Evolutionary conservation across 331 rosid genomes (phyloP).

Genomic region (Pyracantha coccinea): DNA sequence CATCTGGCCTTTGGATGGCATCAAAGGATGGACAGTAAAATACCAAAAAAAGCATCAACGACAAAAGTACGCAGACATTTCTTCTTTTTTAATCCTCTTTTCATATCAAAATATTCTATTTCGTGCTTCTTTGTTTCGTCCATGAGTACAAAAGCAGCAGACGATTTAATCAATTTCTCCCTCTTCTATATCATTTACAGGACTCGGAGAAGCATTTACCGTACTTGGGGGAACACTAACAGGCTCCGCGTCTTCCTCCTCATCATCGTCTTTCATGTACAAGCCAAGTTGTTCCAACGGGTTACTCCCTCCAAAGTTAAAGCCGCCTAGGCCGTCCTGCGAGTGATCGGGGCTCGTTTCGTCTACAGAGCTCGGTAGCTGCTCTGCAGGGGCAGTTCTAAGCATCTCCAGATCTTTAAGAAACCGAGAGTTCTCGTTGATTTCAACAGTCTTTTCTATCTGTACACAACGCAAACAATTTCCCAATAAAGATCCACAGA

Average conservation of each 20-base stretch:
- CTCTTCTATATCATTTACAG: constrained; percentile 73
- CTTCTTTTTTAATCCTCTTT: neutral
- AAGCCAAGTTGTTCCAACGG: constrained; percentile 78
- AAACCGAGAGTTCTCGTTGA: constrained; percentile 68
- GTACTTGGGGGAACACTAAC: constrained; percentile 32
- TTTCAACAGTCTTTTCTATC: constrained; percentile 84
- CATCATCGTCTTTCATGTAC: constrained; percentile 71
- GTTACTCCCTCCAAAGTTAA: constrained; percentile 56
- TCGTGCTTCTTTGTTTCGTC: constrained; percentile 2
- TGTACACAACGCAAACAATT: constrained; percentile 27
- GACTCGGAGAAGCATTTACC: constrained; percentile 24
- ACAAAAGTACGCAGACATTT: neutral
- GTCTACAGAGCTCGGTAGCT: constrained; percentile 51
- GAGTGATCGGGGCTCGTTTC: constrained; percentile 71
- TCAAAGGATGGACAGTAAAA: neutral
- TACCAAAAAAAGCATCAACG: neutral
- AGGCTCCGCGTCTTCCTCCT: constrained; percentile 70
- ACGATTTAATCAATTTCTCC: constrained; percentile 59
- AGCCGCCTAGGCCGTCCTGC: constrained; percentile 61
- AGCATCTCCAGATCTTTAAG: constrained; percentile 80
- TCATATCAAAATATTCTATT: neutral
- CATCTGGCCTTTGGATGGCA: neutral
- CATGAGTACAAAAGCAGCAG: constrained; percentile 6
- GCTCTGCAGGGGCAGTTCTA: constrained; percentile 51
- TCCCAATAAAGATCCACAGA: constrained; percentile 14